Conservation (phyloP, 73 alveolate genomes). For the Paraurostyla sp. region DNA sequence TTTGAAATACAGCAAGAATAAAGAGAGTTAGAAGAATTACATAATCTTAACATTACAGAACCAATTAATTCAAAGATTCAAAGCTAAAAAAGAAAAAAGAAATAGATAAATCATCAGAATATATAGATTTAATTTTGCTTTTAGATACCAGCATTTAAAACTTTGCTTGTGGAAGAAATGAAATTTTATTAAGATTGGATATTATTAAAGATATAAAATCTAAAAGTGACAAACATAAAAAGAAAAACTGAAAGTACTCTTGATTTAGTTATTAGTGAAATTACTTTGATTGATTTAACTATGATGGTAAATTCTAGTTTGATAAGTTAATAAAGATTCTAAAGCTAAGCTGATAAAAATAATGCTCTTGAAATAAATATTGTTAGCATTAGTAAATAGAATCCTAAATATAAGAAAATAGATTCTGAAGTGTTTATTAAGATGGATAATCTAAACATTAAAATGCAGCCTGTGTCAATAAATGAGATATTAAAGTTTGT, state of each 20-base stretch:
- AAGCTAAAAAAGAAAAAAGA: background rate
- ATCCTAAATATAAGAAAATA: background rate
- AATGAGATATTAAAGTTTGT: slow-evolving; percentile 27
- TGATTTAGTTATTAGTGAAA: background rate
- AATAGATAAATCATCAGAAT: background rate
- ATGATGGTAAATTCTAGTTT: slow-evolving; percentile 5
- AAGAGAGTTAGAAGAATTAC: background rate
- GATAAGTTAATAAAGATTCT: background rate
- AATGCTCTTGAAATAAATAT: background rate
- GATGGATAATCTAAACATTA: slow-evolving; percentile 11
- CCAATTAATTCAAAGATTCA: background rate
- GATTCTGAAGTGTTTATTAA: background rate
- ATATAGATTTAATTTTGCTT: background rate
- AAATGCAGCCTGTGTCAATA: slow-evolving; percentile 27
- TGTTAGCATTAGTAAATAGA: background rate
- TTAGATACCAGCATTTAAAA: slow-evolving; percentile 7
- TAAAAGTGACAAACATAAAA: background rate
- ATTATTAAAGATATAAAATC: background rate
- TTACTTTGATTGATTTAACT: slow-evolving; percentile 32
- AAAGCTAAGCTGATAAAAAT: background rate
- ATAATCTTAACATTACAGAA: background rate
- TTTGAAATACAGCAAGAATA: background rate
- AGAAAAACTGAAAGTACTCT: background rate
- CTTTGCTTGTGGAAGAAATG: background rate
- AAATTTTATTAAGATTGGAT: slow-evolving; percentile 25